phyloP scores from a whole-genome alignment of 176 grass and related monocot genomes.

The Chrysopogon serrulatus region DNA sequence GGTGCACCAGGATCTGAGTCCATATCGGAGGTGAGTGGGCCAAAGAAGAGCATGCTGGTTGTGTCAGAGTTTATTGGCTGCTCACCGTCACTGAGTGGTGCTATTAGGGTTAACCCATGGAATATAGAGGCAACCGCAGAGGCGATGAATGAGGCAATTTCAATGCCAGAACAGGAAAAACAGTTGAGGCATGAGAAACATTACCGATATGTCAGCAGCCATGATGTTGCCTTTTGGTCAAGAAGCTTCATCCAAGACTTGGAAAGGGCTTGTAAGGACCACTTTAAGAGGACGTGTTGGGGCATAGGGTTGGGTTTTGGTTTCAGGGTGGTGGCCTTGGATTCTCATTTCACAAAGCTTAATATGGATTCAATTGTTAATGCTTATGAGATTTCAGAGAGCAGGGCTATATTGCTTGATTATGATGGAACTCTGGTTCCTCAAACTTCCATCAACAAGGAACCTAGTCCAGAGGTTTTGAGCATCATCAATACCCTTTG shows the following conservation, averaged over 20 bases:
- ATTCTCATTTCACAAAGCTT: slow-evolving; percentile 88
- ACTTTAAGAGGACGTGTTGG: slow-evolving; percentile 88
- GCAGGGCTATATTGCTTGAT: slow-evolving; percentile 82
- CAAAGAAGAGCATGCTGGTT: slow-evolving; percentile 89
- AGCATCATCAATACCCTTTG: slow-evolving; percentile 79
- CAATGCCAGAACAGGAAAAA: slow-evolving; percentile 72
- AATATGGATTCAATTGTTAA: slow-evolving; percentile 74
- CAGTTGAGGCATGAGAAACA: slow-evolving; percentile 97
- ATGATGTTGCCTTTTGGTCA: slow-evolving; percentile 91
- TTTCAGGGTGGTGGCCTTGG: slow-evolving; percentile 93
- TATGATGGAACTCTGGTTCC: slow-evolving; percentile 95
- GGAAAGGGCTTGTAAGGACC: slow-evolving; percentile 84
- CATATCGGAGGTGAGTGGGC: slow-evolving; percentile 25
- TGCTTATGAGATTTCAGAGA: slow-evolving; percentile 59
- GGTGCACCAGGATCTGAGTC: slow-evolving; percentile 44
- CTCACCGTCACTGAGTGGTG: slow-evolving; percentile 89
- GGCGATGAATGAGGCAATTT: slow-evolving; percentile 85
- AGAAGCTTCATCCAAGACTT: slow-evolving; percentile 73
- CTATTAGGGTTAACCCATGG: slow-evolving; percentile 93
- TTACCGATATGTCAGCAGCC: slow-evolving; percentile 79
- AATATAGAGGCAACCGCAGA: slow-evolving; percentile 82
- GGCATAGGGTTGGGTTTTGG: slow-evolving; percentile 94
- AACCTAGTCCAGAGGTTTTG: slow-evolving; percentile 50
- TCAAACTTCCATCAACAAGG: slow-evolving; percentile 61
- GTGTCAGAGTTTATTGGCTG: slow-evolving; percentile 98